Evolutionary conservation across 1,139 yeast species (phyloP), one percentile per base, ranked within the genome.

Genomic region (Saccharomyces pastorianus): DNA sequence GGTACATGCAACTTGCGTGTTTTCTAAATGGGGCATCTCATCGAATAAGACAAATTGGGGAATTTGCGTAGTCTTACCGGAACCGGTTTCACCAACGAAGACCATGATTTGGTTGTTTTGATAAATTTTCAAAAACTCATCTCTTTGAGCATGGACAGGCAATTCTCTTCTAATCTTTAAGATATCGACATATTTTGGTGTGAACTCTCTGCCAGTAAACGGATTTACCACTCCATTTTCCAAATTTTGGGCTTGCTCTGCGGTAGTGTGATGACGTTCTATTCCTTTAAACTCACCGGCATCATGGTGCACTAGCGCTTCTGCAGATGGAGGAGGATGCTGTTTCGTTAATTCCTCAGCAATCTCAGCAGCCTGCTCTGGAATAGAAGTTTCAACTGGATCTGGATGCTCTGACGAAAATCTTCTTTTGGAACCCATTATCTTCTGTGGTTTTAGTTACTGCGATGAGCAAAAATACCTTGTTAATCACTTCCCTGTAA

Each of bases 31-130:
- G 31, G 95, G 96, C 72, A 95, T 82, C 63, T 90, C 98, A 69
- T 93, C 98, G 62, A 84, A 90, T 49, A 91, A 77, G 31, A 93
- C 97, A 74, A 90, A 91, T 71, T 91, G 98, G 2, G 98, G 97
- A 58, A 91, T 90, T 72, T 91, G 98, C 0, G 98, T 91, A 26
- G 98, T 91, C 70, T 91, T 91, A 78, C 98, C 98, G 14, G 96
- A 88, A 72, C 98, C 98, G 1, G 99, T 93, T 71, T 93, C 99
- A 75, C 99, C 99, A 48, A 93, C 98, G 72, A 93, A 90, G 49
- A 93, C 98, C 95, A 93, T 87, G 68, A 93, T 88, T 72, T 93
- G 99, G 49, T 95, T 84, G 20, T 80, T 74, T 59, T 93, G 98
- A 73, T 87, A 93, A 58, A 87, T 81, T 60, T 79, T 77, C 56